Evolutionary conservation across 2,329 filamentous ascomycete species (phyloP), one percentile per base, ranked within the genome.

Genomic region (Fusarium sp.): DNA sequence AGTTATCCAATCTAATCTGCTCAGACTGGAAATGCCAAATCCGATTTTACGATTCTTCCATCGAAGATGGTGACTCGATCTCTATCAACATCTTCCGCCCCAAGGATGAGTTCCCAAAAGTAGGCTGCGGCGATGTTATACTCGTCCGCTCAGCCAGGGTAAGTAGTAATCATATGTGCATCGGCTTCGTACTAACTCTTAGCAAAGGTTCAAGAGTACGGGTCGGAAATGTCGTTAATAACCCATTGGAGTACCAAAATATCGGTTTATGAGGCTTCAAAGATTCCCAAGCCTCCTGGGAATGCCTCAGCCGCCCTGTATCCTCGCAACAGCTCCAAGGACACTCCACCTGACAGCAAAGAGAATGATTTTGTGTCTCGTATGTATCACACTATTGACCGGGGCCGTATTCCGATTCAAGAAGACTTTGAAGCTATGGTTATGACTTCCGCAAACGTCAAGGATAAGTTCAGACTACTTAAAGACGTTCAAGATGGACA

Each of bases 391-490:
- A 73, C 76, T 11, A 77, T 85, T 44, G 78, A 84, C 65, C 85
- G 85, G 63, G 59, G 77, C 10, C 63, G 70, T 16, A 55, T 90
- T 11, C 87, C 87, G 2, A 76, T 78, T 4, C 67, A 76, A 15
- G 67, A 75, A 4, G 80, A 83, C n/a, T 90, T 89, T 63, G 68
- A 83, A 18, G 51, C 64, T 4, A 79, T 77, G 55, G 76, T 78
- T 5, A 59, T 75, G 0, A 78, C 78, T 42, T 86, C 87, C 0
- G 66, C 77, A 40, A 85, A 84, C 45, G 44, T 82, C 47, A 85
- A 80, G 46, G 76, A 86, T 12, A 94, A 91, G 76, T 91, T 90
- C 73, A 83, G 83, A 38, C 81, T 91, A 20, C 85, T 98, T 56
- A 84, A 90, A 69, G 88, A 94, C 72, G 80, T 93, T 3, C 74